phyloP scores from a whole-genome alignment of 2,329 filamentous ascomycete genomes.

The Tolypocladium amazonense region DNA sequence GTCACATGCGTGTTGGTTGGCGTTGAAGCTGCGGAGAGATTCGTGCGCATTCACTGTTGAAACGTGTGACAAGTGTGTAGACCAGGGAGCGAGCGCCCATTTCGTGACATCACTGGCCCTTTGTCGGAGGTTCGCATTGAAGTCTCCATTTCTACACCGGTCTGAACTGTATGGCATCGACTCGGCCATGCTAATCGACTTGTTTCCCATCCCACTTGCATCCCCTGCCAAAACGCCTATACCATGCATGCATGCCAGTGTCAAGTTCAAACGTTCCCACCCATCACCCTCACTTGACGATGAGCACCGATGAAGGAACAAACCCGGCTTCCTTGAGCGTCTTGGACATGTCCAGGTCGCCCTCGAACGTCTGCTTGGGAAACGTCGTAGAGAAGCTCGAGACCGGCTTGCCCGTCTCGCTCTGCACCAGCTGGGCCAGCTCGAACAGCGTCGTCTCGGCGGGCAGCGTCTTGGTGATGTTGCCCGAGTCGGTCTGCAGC shows the following conservation, averaged over 20 bases:
- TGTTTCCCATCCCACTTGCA: not conserved
- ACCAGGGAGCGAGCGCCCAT: not conserved
- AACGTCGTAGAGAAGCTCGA: constrained; percentile 77
- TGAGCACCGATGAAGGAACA: constrained; percentile 80
- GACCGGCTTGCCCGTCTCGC: constrained; percentile 61
- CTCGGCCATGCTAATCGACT: not conserved
- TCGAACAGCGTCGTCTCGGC: constrained; percentile 91
- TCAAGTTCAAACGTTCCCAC: not conserved
- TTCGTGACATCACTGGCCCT: not conserved
- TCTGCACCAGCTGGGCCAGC: constrained; percentile 64
- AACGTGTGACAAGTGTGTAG: not conserved
- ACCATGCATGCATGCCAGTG: not conserved
- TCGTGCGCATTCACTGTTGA: not conserved
- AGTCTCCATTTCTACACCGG: not conserved
- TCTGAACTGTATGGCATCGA: not conserved
- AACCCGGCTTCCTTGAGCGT: constrained; percentile 87
- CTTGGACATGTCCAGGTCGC: constrained; percentile 66
- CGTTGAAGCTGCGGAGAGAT: not conserved
- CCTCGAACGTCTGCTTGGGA: constrained; percentile 70
- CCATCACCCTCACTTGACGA: constrained; percentile 44
- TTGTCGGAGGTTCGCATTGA: constrained; percentile 9
- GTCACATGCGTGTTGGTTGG: constrained; percentile 14
- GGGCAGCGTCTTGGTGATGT: constrained; percentile 76
- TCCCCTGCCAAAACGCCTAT: not conserved
- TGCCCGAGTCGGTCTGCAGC: constrained; percentile 63